Base-by-base conservation (phyloP, 768 basidiomycete genomes). In the Mycena alexandri region DNA sequence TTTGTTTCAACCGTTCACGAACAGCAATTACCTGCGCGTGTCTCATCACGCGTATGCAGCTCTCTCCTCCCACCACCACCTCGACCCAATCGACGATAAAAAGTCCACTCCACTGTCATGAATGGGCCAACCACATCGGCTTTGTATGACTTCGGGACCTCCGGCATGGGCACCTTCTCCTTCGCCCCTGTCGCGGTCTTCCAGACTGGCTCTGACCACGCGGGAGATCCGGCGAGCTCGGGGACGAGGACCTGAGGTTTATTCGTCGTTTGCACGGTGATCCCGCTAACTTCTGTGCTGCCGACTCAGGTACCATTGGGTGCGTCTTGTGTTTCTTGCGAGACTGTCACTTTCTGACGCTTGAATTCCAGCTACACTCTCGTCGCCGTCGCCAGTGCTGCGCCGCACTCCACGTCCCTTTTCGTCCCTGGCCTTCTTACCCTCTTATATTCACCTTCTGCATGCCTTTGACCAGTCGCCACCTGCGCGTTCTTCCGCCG, bases 61-160 rank as follows among this genome's bases (percentile, higher is more conserved):
- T n/a, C n/a, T n/a, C n/a, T n/a, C n/a, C n/a, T n/a, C n/a, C n/a
- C n/a, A n/a, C n/a, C n/a, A n/a, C n/a, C n/a, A n/a, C n/a, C n/a
- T n/a, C n/a, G n/a, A n/a, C n/a, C n/a, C n/a, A n/a, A n/a, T n/a
- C n/a, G n/a, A n/a, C n/a, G n/a, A n/a, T n/a, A n/a, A n/a, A n/a
- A n/a, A n/a, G n/a, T n/a, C n/a, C n/a, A n/a, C n/a, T n/a, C n/a
- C n/a, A n/a, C n/a, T n/a, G n/a, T n/a, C n/a, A n/a, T n/a, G n/a
- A n/a, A n/a, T n/a, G n/a, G n/a, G n/a, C n/a, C n/a, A 69, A 69
- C 51, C 68, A 69, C 52, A 64, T 63, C 58, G 58, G 21, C 12
- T 50, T 69, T 63, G 34, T 69, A 59, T 58, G 68, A 69, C 56
- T 69, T 69, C 44, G 29, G 50, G 51, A 50, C 55, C 29, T 47